These are phyloP conservation scores for Botrytis squamosa DNA, from an alignment of 2,329 filamentous ascomycete species.

Conservation along the genomic window DNA sequence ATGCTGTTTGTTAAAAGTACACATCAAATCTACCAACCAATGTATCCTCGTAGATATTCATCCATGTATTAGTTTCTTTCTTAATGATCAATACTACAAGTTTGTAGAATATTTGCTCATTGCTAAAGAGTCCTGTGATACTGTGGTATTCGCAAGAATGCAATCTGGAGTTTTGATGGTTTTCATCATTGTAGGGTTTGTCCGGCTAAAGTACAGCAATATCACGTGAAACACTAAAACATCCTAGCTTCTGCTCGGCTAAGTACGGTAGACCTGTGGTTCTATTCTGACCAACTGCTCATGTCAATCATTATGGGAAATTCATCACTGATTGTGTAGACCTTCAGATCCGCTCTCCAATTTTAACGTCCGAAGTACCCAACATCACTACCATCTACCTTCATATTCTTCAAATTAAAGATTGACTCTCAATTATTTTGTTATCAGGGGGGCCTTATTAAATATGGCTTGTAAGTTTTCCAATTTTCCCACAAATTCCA, in stretches of 20 bases:
- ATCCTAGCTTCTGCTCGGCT: background rate
- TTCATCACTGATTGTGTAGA: constrained; percentile 15
- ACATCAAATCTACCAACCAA: background rate
- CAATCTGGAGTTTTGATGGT: background rate
- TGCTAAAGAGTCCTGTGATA: background rate
- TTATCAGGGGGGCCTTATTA: constrained; percentile 34
- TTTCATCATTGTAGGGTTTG: background rate
- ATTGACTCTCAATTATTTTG: constrained; percentile 25
- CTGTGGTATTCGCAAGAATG: too few relatives aligned
- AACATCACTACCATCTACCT: constrained; percentile 24
- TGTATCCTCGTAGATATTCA: background rate
- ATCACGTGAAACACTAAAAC: background rate
- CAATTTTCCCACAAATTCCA: constrained; percentile 23
- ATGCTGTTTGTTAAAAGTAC: background rate
- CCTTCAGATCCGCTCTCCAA: constrained; percentile 24
- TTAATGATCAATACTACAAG: background rate
- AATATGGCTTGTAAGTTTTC: constrained; percentile 44
- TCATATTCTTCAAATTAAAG: constrained; percentile 23
- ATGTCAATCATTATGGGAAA: constrained; percentile 14
- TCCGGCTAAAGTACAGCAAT: background rate
- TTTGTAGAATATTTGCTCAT: background rate
- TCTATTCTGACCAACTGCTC: constrained; percentile 8
- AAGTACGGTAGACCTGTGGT: background rate
- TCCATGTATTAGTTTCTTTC: accelerated
- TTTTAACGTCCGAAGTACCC: constrained; percentile 23